Percentiles rank a stretch among this genome's conserved stretches.
Evolutionary conservation across 202 grass and related monocot species (phyloP).

Genomic region (Sporobolus alterniflorus): DNA sequence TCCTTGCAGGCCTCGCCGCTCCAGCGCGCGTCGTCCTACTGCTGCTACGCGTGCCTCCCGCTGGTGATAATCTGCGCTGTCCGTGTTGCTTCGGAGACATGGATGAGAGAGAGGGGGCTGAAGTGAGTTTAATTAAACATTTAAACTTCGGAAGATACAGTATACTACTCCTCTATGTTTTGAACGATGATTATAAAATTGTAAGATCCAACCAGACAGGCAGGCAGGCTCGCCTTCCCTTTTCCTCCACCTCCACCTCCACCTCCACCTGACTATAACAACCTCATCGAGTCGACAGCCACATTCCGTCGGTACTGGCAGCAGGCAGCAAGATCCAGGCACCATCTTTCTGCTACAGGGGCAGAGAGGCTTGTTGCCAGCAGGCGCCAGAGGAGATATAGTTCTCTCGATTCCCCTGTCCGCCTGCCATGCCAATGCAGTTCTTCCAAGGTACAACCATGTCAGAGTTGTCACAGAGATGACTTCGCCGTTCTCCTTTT

Average conservation of each 20-base stretch:
- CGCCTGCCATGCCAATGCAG: conserved; percentile 24
- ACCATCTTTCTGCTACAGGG: conserved; percentile 44
- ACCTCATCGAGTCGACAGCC: conserved; percentile 29
- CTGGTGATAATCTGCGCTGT: neutral
- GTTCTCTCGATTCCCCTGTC: conserved; percentile 31
- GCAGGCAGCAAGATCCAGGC: conserved; percentile 44
- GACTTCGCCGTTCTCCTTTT: neutral
- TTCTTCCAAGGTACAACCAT: conserved; percentile 55
- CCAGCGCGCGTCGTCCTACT: neutral
- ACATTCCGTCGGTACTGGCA: conserved; percentile 45
- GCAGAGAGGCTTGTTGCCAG: conserved; percentile 15
- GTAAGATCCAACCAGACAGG: conserved; percentile 10
- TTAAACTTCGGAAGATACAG: too few species aligned
- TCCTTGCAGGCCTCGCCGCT: neutral
- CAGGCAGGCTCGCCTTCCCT: neutral
- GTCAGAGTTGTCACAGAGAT: neutral
- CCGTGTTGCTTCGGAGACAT: neutral
- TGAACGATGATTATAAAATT: neutral
- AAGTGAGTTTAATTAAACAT: neutral
- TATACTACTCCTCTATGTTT: conserved; percentile 5
- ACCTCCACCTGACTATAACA: conserved; percentile 46
- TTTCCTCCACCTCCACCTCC: neutral
- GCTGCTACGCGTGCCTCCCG: neutral
- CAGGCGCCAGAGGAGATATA: conserved; percentile 22
- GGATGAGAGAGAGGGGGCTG: neutral